Evolutionary conservation across 441 rosid genomes (phyloP), one percentile per base, ranked within the genome.

Genomic region (Populus tomentosa): DNA sequence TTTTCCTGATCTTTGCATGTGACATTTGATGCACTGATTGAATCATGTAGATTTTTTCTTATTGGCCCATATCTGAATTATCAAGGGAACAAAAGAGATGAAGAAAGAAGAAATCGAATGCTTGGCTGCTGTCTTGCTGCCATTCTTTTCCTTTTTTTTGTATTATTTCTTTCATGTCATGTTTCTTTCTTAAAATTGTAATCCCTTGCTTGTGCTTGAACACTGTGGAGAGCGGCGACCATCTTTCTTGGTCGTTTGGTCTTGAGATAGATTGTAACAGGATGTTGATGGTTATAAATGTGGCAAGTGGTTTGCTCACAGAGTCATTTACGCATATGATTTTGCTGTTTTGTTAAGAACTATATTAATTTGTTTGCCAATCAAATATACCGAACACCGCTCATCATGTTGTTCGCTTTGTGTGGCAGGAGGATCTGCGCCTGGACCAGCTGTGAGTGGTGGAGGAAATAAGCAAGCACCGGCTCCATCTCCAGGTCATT

Each of bases 401-500:
- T 35, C 2, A 46, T n/a, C 18, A 42, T 42, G 4, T 26, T 69
- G 77, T 64, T 79, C 80, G 86, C 46, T 68, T 1, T 18, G 66
- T 16, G 75, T 53, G 78, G 7, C 79, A 63, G 23, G 80, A 24
- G 35, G 82, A 33, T 10, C 46, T 6, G 67, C 74, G 5, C 63
- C 63, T 20, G 73, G 69, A 10, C 84, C 85, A 0, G 26, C 80
- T 0, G 13, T 50, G n/a, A 5, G 50, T 2, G 7, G 14, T 0
- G 83, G 82, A 38, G 71, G 35, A 7, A 78, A 59, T 11, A 72
- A 35, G 20, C 70, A 6, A 11, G 82, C 82, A 0, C 88, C 86
- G 5, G 75, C 82, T 23, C 88, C 80, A 0, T 70, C 89, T 67
- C 87, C 86, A 3, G 85, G 77, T 6, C 42, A 10, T 32, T 73